Evolutionary conservation across 202 grass and related monocot genomes (phyloP).

Genomic region (Digitaria exilis): DNA sequence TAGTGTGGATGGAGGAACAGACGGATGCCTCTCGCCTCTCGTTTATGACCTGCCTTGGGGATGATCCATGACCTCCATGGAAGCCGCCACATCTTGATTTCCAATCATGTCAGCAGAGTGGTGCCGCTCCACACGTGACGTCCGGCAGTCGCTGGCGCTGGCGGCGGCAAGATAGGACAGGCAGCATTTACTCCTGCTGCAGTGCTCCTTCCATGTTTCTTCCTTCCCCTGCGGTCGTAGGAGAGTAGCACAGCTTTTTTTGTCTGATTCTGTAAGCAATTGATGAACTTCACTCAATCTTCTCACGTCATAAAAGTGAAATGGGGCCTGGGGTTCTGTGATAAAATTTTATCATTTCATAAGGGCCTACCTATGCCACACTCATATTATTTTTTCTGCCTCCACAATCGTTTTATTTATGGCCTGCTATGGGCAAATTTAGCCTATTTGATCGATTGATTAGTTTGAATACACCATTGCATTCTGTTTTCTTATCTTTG

Average conservation of each 20-base stretch:
- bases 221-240: not conserved
- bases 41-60: not conserved
- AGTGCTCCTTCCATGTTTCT: not conserved
- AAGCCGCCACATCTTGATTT: not conserved
- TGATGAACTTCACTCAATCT: too few species aligned
- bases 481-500: too few species aligned
- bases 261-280: not conserved
- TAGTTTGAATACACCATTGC: too few species aligned
- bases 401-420: too few species aligned
- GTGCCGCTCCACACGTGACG: not conserved
- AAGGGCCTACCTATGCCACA: too few species aligned
- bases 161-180: not conserved
- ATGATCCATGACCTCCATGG: not conserved
- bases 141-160: not conserved
- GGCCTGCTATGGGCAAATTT: too few species aligned
- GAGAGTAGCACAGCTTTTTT: not conserved
- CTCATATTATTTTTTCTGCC: too few species aligned
- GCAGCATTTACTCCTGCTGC: not conserved
- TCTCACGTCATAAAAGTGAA: too few species aligned
- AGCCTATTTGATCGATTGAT: too few species aligned
- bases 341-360: too few species aligned
- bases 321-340: too few species aligned
- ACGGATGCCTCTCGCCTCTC: too few species aligned
- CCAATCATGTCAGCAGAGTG: not conserved
- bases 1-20: not conserved